Base-by-base conservation (phyloP, 2,329 filamentous ascomycete genomes). In the Cytospora piceae region DNA sequence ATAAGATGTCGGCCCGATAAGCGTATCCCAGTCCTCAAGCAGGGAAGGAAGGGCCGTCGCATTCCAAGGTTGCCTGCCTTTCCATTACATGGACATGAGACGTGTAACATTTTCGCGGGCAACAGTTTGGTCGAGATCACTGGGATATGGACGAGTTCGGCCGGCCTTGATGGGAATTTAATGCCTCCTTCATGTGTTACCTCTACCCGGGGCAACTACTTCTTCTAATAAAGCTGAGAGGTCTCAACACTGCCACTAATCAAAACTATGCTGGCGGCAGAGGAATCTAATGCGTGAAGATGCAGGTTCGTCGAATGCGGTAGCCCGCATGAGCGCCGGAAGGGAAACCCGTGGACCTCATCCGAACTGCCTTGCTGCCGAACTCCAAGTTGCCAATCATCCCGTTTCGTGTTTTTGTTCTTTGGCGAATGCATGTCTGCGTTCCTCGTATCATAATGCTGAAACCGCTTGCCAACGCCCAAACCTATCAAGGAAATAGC, bases 381-480 rank as follows among this genome's bases (percentile, higher is more conserved):
- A 63, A 57, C 53, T 63, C 61, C 53, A 37, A 51, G n/a, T 49
- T 49, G n/a, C 37, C 24, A 27, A 52, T 31, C 53, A 20, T 39
- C 39, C 31, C 49, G 51, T 37, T 49, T 37, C 34, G 42, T 57
- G 29, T 55, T 31, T 24, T 29, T 42, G 32, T 37, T 37, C 4
- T 37, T 37, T 15, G 34, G 27, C 20, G 34, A 49, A 49, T 53
- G 32, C 32, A 54, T 66, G 54, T 42, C 49, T 42, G 39, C 31
- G 34, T 39, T 29, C 37, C 57, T 32, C 37, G 39, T 61, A 22
- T 53, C 51, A 31, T 3, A 32, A 20, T 68, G 42, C 66, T 63
- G 49, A 68, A 57, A 52, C 63, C 56, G 24, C 22, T 31, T 51
- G 32, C 42, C 55, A 58, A 58, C 42, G 42, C 53, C 53, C 29